Conservation (phyloP, 495 filamentous ascomycete genomes). For the Penicillium waksmanii region DNA sequence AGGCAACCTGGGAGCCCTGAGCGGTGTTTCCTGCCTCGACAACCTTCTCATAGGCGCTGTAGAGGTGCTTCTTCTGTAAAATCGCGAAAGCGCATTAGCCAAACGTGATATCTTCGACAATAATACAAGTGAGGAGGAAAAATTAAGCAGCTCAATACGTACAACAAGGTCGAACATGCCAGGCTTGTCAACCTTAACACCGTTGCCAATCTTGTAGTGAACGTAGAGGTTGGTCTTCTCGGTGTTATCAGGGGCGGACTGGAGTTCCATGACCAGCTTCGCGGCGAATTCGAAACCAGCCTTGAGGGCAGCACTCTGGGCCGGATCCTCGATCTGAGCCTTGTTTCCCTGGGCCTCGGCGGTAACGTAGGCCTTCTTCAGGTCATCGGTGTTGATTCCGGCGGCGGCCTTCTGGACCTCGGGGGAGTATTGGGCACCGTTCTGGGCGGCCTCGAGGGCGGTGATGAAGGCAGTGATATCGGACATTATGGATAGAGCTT, state of each 20-base stretch:
- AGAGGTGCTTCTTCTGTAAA: conserved; percentile 75
- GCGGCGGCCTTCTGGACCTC: conserved; percentile 37
- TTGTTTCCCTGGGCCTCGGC: conserved; percentile 25
- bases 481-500: conserved; percentile 35
- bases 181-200: conserved; percentile 48
- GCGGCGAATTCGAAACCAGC: conserved; percentile 44
- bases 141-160: conserved; percentile 13
- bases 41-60: conserved; percentile 70
- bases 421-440: conserved; percentile 36
- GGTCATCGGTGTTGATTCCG: conserved; percentile 31
- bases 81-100: conserved; percentile 5
- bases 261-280: conserved; percentile 64
- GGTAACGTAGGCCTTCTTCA: conserved; percentile 31
- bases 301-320: conserved; percentile 23
- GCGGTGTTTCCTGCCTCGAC: conserved; percentile 52
- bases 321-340: conserved; percentile 22
- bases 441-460: conserved; percentile 38
- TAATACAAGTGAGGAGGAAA: not conserved
- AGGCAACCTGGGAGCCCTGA: conserved; percentile 71
- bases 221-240: conserved; percentile 62
- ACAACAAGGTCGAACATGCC: conserved; percentile 61
- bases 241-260: conserved; percentile 50
- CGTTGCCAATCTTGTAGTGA: conserved; percentile 59
- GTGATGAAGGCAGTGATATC: conserved; percentile 35
- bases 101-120: not conserved